Conservation (phyloP, 305 asterid genomes). For the Stenogyne calaminthoides region DNA sequence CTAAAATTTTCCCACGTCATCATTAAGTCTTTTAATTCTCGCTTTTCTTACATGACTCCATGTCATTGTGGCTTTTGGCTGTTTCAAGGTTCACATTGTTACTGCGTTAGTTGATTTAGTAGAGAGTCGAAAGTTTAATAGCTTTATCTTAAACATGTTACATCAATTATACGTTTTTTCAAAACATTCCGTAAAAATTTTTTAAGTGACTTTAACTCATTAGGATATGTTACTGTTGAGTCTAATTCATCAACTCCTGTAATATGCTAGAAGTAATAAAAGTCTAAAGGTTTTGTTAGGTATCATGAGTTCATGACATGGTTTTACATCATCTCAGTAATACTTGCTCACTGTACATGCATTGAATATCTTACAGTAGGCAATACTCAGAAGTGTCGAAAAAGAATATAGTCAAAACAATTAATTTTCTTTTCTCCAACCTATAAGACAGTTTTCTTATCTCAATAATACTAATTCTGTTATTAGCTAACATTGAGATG, state of each 20-base stretch:
- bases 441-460: neutral
- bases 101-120: slow-evolving; percentile 1
- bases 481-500: no score
- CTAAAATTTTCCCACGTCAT: neutral
- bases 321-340: neutral
- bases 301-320: neutral
- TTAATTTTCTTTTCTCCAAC: neutral
- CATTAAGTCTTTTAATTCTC: slow-evolving; percentile 17
- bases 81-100: neutral
- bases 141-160: neutral
- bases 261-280: slow-evolving; percentile 2
- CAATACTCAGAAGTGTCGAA: neutral
- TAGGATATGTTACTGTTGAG: neutral
- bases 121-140: neutral
- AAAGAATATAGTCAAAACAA: slow-evolving; percentile 6
- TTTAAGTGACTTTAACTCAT: slow-evolving; percentile 13
- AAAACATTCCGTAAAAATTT: neutral
- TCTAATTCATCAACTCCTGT: neutral
- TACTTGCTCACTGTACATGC: neutral
- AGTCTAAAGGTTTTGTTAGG: neutral
- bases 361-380: slow-evolving; percentile 7
- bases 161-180: neutral
- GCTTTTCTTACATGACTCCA: slow-evolving; percentile 1
- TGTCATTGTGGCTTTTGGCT: neutral
- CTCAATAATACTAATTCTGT: no score